phyloP scores from a whole-genome alignment of 1,284 basidiomycete species.

The Ceratobasidium sp. region DNA sequence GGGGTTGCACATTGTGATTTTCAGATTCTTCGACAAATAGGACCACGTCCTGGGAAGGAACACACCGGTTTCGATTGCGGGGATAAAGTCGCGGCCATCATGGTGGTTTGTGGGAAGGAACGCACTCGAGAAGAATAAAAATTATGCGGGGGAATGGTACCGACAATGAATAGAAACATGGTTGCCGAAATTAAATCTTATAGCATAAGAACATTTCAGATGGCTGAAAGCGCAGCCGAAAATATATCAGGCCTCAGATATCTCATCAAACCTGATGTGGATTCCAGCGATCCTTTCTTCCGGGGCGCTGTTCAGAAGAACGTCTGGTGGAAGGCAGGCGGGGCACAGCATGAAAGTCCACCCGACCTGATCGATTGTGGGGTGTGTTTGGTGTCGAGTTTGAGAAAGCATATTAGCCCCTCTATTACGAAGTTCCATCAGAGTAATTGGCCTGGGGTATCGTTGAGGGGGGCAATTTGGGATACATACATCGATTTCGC shows the following conservation, averaged over 20 bases:
- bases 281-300: conserved; percentile 23
- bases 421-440: conserved; percentile 21
- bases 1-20: too few relatives aligned
- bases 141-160: conserved; percentile 1
- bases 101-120: not conserved
- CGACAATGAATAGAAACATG: conserved; percentile 20
- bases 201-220: not conserved
- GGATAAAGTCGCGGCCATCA: conserved; percentile 19
- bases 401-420: not conserved
- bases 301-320: conserved; percentile 9
- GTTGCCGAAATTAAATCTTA: conserved; percentile 14
- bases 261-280: too few relatives aligned
- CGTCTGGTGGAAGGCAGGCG: conserved; percentile 31
- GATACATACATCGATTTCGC: conserved; percentile 33
- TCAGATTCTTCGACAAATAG: not conserved
- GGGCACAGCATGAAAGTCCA: conserved; percentile 18
- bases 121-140: conserved; percentile 17
- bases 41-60: too few relatives aligned
- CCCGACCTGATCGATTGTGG: not conserved
- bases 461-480: conserved; percentile 15
- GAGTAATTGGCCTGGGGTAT: conserved; percentile 5
- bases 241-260: too few relatives aligned
- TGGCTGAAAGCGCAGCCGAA: too few relatives aligned
- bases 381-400: not conserved
- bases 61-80: not conserved